Evolutionary conservation across 2,329 filamentous ascomycete species (phyloP).

Genomic region (Neopestalotiopsis sp.): DNA sequence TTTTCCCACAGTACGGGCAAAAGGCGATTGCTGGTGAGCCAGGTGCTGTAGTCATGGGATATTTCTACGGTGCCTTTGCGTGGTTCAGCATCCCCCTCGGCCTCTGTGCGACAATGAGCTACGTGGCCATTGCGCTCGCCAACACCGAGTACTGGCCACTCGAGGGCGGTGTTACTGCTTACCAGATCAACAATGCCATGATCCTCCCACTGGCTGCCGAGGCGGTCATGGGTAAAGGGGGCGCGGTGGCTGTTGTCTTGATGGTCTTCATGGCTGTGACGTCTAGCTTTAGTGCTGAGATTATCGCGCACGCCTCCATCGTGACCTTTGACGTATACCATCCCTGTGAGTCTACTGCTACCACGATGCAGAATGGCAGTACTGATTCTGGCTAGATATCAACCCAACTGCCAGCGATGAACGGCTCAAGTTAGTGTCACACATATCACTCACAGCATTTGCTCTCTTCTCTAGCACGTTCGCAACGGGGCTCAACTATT

Average conservation of each 20-base stretch:
- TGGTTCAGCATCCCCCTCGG: constrained; percentile 78
- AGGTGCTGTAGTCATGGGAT: constrained; percentile 70
- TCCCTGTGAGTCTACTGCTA: constrained; percentile 44
- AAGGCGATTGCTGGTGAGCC: constrained; percentile 73
- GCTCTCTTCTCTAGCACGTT: constrained; percentile 68
- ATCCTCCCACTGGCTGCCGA: constrained; percentile 71
- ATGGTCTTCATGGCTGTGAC: constrained; percentile 77
- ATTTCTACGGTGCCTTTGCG: constrained; percentile 69
- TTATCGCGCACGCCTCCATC: constrained; percentile 74
- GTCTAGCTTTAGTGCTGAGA: constrained; percentile 67
- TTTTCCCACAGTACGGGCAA: constrained; percentile 63
- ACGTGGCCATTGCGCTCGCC: constrained; percentile 66
- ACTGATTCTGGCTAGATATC: constrained; percentile 50
- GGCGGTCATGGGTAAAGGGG: constrained; percentile 68
- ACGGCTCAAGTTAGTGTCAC: constrained; percentile 68
- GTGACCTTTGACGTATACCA: constrained; percentile 75
- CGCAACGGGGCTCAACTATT: constrained; percentile 61
- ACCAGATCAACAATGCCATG: constrained; percentile 69
- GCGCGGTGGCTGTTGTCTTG: constrained; percentile 67
- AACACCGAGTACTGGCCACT: constrained; percentile 63
- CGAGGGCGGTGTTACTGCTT: constrained; percentile 59
- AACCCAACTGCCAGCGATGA: constrained; percentile 68
- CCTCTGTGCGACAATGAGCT: constrained; percentile 71
- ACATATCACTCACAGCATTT: constrained; percentile 63
- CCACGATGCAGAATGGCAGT: background rate